phyloP scores from a whole-genome alignment of 176 grass and related monocot species.

The Triticum monococcum region DNA sequence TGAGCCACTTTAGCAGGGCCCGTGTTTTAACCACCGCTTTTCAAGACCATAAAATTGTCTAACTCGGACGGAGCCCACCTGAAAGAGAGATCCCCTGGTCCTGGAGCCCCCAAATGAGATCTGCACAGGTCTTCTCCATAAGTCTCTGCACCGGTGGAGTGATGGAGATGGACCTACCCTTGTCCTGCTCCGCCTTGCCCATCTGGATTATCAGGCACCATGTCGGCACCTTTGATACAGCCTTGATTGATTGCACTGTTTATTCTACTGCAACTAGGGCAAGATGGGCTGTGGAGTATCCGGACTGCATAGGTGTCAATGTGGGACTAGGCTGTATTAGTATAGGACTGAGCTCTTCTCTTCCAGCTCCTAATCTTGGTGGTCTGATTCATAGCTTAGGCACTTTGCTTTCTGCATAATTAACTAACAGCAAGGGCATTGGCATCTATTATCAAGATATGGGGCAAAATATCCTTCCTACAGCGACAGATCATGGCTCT shows the following conservation, averaged over 20 bases:
- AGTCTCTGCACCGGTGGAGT: constrained; percentile 23
- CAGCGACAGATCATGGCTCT: not conserved
- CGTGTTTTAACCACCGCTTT: constrained; percentile 18
- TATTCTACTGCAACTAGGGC: constrained; percentile 26
- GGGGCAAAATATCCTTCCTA: not conserved
- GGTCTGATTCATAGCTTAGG: constrained; percentile 33
- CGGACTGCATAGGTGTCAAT: constrained; percentile 20
- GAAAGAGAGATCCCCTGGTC: constrained; percentile 8
- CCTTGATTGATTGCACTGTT: constrained; percentile 15
- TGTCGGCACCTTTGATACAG: constrained; percentile 25
- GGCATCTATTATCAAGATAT: not conserved
- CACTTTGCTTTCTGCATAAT: constrained; percentile 22
- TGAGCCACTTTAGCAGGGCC: constrained; percentile 16
- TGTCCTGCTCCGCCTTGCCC: constrained; percentile 23
- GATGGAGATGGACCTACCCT: constrained; percentile 26
- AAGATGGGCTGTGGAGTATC: not conserved
- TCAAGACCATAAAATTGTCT: constrained; percentile 9
- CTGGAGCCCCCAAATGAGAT: not conserved
- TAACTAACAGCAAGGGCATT: not conserved
- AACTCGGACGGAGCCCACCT: constrained; percentile 11
- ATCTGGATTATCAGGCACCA: constrained; percentile 33
- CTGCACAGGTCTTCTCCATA: constrained; percentile 22
- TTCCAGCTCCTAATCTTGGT: constrained; percentile 11
- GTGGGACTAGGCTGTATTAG: not conserved
- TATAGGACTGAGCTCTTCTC: not conserved